These are phyloP conservation scores for Waltergamsia citrina DNA, from an alignment of 2,329 filamentous ascomycete species.

Conservation along the genomic window DNA sequence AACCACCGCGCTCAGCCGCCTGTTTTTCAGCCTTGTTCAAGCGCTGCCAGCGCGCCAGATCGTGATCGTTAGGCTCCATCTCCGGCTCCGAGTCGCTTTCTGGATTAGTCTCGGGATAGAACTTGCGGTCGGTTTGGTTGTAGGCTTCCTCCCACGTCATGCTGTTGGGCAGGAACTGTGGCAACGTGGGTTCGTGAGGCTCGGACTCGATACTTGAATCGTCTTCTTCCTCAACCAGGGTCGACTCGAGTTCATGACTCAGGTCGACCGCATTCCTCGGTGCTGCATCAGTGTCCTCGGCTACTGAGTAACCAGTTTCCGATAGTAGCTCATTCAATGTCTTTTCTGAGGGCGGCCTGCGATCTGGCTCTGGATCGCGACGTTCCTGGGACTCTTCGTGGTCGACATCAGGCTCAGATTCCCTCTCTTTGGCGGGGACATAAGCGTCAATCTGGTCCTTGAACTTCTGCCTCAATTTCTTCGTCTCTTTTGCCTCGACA, in stretches of 20 bases:
- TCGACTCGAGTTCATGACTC: background rate
- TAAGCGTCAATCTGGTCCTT: slow-evolving; percentile 31
- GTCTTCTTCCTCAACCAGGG: slow-evolving; percentile 6
- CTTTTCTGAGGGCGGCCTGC: slow-evolving; percentile 6
- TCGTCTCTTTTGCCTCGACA: slow-evolving; percentile 55
- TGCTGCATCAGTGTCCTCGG: slow-evolving; percentile 14
- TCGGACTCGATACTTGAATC: slow-evolving; percentile 8
- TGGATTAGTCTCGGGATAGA: background rate
- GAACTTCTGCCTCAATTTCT: slow-evolving; percentile 48
- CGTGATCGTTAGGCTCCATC: slow-evolving; percentile 16
- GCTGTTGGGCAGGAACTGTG: slow-evolving; percentile 57
- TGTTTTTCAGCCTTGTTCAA: slow-evolving; percentile 60
- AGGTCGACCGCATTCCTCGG: slow-evolving; percentile 21
- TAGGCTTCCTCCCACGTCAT: slow-evolving; percentile 11
- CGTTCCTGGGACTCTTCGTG: slow-evolving; percentile 15
- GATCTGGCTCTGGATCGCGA: background rate
- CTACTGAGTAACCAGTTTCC: slow-evolving; percentile 33
- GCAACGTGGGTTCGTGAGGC: slow-evolving; percentile 52
- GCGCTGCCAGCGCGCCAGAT: slow-evolving; percentile 37
- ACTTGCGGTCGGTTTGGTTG: background rate
- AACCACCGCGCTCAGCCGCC: slow-evolving; percentile 63
- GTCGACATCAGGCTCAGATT: slow-evolving; percentile 4
- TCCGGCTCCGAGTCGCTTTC: slow-evolving; percentile 3
- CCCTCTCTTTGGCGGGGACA: slow-evolving; percentile 6
- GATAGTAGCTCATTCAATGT: slow-evolving; percentile 26